These are phyloP conservation scores for Crithidia sp. DNA, from an alignment of 208 protist species.

Conservation along the genomic window DNA sequence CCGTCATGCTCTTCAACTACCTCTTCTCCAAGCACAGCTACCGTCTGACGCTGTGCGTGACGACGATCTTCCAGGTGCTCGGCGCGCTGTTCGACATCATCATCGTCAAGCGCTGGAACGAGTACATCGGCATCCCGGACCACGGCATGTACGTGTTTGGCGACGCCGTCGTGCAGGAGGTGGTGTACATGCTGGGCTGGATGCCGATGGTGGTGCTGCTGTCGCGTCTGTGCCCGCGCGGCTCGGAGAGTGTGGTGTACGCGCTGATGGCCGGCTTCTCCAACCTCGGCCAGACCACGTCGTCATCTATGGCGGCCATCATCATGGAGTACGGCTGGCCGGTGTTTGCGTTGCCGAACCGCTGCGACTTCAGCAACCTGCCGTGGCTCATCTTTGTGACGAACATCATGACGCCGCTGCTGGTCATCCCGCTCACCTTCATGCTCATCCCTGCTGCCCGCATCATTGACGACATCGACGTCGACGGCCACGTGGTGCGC, in stretches of 20 bases:
- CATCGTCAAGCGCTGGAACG: slow-evolving; percentile 71
- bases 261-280: slow-evolving; percentile 85
- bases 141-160: slow-evolving; percentile 77
- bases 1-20: slow-evolving; percentile 56
- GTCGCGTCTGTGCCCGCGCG: slow-evolving; percentile 81
- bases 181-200: slow-evolving; percentile 64
- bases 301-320: slow-evolving; percentile 46
- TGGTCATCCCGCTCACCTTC: slow-evolving; percentile 16
- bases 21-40: slow-evolving; percentile 61
- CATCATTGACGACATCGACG: neutral
- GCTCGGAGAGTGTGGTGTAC: slow-evolving; percentile 81
- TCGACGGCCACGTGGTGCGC: slow-evolving; percentile 18
- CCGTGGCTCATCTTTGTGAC: slow-evolving; percentile 11
- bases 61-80: slow-evolving; percentile 40
- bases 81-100: slow-evolving; percentile 62
- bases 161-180: slow-evolving; percentile 59
- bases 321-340: slow-evolving; percentile 68
- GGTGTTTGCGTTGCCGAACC: slow-evolving; percentile 37
- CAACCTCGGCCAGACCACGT: slow-evolving; percentile 71
- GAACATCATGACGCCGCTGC: slow-evolving; percentile 12
- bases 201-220: slow-evolving; percentile 71
- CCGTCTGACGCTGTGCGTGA: slow-evolving; percentile 45
- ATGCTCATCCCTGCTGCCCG: slow-evolving; percentile 6
- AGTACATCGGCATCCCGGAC: slow-evolving; percentile 52
- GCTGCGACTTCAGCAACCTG: slow-evolving; percentile 73